Conservation (phyloP, 345 rosid species). For the Excoecaria agallocha region DNA sequence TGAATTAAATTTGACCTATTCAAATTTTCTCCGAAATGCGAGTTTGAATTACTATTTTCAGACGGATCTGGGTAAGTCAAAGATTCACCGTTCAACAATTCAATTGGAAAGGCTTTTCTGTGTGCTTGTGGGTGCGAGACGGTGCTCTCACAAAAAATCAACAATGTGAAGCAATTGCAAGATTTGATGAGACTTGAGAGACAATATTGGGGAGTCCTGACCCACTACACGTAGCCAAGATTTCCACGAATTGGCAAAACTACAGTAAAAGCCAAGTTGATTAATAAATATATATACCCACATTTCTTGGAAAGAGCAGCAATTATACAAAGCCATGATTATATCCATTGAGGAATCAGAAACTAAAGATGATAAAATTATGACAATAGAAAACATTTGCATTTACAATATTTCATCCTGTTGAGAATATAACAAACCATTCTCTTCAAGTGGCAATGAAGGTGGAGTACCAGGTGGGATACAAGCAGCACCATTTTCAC, state of each 20-base stretch:
- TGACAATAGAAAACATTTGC: background rate
- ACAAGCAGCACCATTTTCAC: constrained; percentile 85
- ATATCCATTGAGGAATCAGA: background rate
- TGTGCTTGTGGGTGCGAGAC: too few species aligned
- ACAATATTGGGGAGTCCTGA: too few species aligned
- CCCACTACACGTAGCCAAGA: background rate
- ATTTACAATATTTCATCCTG: constrained; percentile 69
- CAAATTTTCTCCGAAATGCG: too few species aligned
- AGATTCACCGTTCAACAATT: too few species aligned
- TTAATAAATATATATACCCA: background rate
- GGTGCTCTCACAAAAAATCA: too few species aligned
- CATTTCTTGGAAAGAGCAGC: background rate
- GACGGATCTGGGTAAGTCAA: too few species aligned
- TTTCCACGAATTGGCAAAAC: background rate
- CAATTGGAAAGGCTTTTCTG: too few species aligned
- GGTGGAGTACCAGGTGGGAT: constrained; percentile 97
- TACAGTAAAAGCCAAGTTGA: background rate
- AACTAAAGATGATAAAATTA: background rate
- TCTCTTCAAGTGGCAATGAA: constrained; percentile 60
- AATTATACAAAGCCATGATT: constrained; percentile 2
- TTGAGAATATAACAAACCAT: constrained; percentile 47
- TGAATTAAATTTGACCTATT: too few species aligned
- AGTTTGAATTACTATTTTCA: too few species aligned
- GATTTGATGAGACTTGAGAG: too few species aligned
- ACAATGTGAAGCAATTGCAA: too few species aligned